These are phyloP conservation scores for Syzygium aqueum DNA, from an alignment of 345 rosid species.

Conservation along the genomic window DNA sequence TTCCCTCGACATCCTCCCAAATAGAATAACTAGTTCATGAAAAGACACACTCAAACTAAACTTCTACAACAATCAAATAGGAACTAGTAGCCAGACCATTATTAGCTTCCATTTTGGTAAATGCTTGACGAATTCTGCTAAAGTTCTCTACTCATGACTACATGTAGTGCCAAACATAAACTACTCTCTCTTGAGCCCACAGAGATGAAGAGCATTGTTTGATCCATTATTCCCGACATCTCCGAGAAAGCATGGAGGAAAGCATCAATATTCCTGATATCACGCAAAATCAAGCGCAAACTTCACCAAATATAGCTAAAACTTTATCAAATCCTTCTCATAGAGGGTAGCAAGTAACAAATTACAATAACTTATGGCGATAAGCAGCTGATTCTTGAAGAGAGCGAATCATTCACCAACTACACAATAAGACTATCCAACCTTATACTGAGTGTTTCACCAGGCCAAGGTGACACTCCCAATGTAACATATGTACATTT, in stretches of 20 bases:
- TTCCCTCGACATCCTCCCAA: not conserved
- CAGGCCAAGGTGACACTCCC: not conserved
- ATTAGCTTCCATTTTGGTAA: not conserved
- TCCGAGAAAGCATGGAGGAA: not conserved
- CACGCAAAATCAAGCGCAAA: not conserved
- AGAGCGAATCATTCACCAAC: not conserved
- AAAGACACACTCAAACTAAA: not conserved
- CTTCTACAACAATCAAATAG: not conserved
- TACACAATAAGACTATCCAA: not conserved
- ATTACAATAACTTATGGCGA: not conserved
- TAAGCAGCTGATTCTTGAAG: not conserved
- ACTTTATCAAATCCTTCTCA: not conserved
- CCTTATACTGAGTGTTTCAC: not conserved
- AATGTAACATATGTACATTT: not conserved
- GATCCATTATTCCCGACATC: not conserved
- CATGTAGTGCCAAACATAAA: not conserved
- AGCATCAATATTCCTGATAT: not conserved
- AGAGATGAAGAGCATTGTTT: not conserved
- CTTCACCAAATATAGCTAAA: not conserved
- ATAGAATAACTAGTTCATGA: not conserved
- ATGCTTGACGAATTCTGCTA: not conserved
- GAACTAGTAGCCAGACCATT: not conserved
- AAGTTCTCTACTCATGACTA: not conserved
- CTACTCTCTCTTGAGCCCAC: not conserved
- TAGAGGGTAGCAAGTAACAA: not conserved